Percentiles rank a stretch among this genome's conserved stretches.
These are phyloP conservation scores for Calocera viscosa DNA, from an alignment of 768 basidiomycete species.

Conservation along the genomic window DNA sequence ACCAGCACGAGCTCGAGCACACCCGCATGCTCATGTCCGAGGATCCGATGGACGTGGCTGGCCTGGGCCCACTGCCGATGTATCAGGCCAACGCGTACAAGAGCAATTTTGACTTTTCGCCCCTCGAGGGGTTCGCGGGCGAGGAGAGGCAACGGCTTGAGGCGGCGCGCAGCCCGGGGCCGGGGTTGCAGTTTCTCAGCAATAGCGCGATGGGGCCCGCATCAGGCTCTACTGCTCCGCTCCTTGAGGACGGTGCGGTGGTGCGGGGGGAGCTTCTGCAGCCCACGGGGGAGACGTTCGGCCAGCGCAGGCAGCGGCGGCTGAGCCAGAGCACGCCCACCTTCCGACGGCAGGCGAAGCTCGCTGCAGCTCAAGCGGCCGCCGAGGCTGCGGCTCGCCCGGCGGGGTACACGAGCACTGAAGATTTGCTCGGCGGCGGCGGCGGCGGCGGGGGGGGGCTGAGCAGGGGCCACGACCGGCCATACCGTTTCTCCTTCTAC, in stretches of 20 bases:
- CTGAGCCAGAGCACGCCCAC: conserved; percentile 68
- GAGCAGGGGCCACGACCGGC: conserved; percentile 52
- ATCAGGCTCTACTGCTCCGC: neutral
- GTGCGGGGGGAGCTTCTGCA: neutral
- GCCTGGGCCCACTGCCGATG: conserved; percentile 44
- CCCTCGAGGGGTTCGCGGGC: conserved; percentile 64
- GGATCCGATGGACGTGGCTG: conserved; percentile 3
- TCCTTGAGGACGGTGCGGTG: conserved; percentile 10
- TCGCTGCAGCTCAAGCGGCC: conserved; percentile 74
- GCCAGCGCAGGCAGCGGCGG: conserved; percentile 61
- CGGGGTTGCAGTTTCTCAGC: conserved; percentile 10
- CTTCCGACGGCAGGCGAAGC: conserved; percentile 56
- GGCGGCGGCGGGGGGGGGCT: conserved; percentile 21
- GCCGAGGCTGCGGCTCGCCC: conserved; percentile 27
- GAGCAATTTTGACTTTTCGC: conserved; percentile 55
- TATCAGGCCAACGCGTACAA: conserved; percentile 49
- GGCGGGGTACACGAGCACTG: conserved; percentile 15
- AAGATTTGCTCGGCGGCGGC: conserved; percentile 11
- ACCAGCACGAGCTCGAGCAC: conserved; percentile 17
- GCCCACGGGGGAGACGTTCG: conserved; percentile 21
- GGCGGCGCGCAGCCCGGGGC: conserved; percentile 33
- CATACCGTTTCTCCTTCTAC: conserved; percentile 97
- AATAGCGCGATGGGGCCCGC: conserved; percentile 11
- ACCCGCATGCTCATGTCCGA: conserved; percentile 24
- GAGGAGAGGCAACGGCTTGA: conserved; percentile 58